These are phyloP conservation scores for Penicillium sp. DNA, from an alignment of 2,329 filamentous ascomycete genomes.

Conservation along the genomic window DNA sequence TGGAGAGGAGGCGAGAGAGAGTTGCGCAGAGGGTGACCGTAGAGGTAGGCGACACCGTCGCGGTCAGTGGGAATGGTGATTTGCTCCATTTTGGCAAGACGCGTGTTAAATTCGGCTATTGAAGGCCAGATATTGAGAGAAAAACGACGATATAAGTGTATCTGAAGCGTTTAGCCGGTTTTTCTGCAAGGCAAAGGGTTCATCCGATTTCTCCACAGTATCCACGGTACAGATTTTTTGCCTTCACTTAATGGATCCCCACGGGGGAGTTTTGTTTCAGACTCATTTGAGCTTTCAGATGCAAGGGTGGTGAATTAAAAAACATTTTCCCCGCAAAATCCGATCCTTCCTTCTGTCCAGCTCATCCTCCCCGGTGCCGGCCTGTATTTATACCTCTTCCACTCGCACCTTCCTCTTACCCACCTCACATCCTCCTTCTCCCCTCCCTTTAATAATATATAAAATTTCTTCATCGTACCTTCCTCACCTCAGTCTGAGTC, in stretches of 20 bases:
- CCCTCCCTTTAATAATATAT: slow-evolving; percentile 11
- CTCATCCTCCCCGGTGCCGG: neutral
- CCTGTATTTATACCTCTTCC: neutral
- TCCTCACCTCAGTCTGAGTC: neutral
- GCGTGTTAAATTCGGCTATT: neutral
- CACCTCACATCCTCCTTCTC: slow-evolving; percentile 6
- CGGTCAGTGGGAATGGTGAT: slow-evolving; percentile 41
- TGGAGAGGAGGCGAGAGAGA: slow-evolving; percentile 62
- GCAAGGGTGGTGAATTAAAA: neutral
- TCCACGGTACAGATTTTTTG: neutral
- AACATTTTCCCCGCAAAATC: neutral
- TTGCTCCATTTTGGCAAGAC: slow-evolving; percentile 28
- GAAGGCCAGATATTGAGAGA: neutral
- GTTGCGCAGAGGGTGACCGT: slow-evolving; percentile 61
- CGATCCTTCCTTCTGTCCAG: neutral
- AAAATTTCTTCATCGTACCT: slow-evolving; percentile 5
- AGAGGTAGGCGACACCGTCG: slow-evolving; percentile 60
- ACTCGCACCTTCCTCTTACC: slow-evolving; percentile 4
- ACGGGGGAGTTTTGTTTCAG: slow-evolving; percentile 9
- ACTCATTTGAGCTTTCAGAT: neutral
- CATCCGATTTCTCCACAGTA: neutral
- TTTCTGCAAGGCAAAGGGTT: neutral
- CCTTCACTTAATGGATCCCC: slow-evolving; percentile 14
- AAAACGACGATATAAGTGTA: neutral
- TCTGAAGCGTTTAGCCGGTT: slow-evolving; percentile 4